Evolutionary conservation across 768 basidiomycete species (phyloP).

Genomic region (Kwoniella dejecticola): DNA sequence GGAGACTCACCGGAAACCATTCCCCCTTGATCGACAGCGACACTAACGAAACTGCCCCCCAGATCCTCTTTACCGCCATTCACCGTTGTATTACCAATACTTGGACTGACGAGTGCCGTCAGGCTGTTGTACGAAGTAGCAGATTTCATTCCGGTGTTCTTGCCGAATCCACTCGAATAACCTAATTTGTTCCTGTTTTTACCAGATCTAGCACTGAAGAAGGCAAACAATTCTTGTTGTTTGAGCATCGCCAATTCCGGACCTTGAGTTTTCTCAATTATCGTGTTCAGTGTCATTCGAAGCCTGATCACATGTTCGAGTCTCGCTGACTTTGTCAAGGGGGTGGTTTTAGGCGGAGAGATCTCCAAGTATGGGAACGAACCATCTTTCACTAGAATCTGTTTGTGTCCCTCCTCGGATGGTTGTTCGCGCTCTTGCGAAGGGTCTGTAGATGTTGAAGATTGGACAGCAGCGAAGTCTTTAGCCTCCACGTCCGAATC

Average conservation of each 20-base stretch:
- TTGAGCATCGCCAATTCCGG: constrained; percentile 76
- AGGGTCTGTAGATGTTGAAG: constrained; percentile 7
- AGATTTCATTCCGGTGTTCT: constrained; percentile 15
- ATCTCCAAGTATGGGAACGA: constrained; percentile 31
- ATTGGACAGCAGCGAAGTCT: constrained; percentile 36
- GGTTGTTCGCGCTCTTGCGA: not conserved
- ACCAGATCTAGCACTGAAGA: constrained; percentile 68
- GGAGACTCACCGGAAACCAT: constrained; percentile 32
- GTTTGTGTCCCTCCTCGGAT: not conserved
- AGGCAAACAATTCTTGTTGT: constrained; percentile 82
- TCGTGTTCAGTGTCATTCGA: constrained; percentile 77
- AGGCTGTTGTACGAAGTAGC: constrained; percentile 26
- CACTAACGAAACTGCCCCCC: constrained; percentile 49
- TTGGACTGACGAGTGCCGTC: constrained; percentile 9
- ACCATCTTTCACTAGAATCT: constrained; percentile 18
- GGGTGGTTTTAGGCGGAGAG: constrained; percentile 61
- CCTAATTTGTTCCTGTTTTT: constrained; percentile 37
- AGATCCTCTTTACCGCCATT: constrained; percentile 24
- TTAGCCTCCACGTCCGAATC: constrained; percentile 27
- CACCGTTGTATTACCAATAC: not conserved
- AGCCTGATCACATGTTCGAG: constrained; percentile 82
- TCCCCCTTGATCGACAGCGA: constrained; percentile 21
- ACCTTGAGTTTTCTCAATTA: constrained; percentile 81
- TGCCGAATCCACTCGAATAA: constrained; percentile 19
- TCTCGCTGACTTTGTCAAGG: constrained; percentile 58